A percentile compares a stretch with the other conserved stretches of the same genome.
These are phyloP conservation scores for Coccomyxa sp. DNA, from an alignment of 139 green algal species.

Conservation along the genomic window DNA sequence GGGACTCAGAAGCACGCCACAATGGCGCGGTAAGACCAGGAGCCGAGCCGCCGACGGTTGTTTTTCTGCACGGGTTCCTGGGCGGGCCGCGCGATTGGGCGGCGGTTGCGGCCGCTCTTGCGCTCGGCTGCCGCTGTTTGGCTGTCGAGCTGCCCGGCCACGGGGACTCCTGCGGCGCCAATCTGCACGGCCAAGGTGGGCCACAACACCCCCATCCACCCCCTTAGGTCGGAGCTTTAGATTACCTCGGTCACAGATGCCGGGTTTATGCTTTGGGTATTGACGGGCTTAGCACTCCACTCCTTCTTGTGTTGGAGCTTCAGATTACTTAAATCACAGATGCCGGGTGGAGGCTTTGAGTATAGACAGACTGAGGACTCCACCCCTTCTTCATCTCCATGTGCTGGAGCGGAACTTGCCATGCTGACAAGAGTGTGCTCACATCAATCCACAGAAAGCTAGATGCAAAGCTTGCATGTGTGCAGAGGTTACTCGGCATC, in stretches of 20 bases:
- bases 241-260: not conserved
- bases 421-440: not conserved
- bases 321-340: not conserved
- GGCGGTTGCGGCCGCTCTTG: constrained; percentile 53
- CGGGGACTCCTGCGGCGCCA: constrained; percentile 26
- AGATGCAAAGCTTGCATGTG: not conserved
- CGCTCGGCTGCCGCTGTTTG: constrained; percentile 38
- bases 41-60: not conserved
- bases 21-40: not conserved
- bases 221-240: not conserved
- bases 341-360: not conserved
- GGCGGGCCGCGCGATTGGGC: constrained; percentile 65
- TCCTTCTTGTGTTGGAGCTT: not conserved
- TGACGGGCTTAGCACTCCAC: not conserved
- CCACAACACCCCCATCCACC: too few relatives aligned
- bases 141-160: constrained; percentile 78
- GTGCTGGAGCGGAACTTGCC: too few relatives aligned
- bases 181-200: not conserved
- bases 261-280: not conserved
- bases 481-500: not conserved
- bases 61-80: constrained; percentile 89
- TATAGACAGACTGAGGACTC: too few relatives aligned
- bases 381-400: too few relatives aligned
- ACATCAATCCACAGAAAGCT: not conserved
- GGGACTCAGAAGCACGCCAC: not conserved